phyloP scores from a whole-genome alignment of 768 basidiomycete genomes.

The Macrolepiota dolichaula region DNA sequence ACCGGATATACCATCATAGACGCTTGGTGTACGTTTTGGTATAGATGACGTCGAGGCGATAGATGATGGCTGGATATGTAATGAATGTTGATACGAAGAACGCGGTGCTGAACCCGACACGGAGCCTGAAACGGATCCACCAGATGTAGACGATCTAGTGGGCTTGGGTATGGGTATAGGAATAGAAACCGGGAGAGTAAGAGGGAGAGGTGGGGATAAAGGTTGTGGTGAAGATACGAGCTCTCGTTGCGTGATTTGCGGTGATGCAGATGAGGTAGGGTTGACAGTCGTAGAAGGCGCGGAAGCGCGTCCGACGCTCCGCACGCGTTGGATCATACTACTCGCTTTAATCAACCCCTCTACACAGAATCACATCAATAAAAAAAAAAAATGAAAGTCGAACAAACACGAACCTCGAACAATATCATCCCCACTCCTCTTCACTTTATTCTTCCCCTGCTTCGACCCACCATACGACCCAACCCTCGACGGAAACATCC shows the following conservation, averaged over 20 bases:
- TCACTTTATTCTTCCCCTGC: conserved; percentile 17
- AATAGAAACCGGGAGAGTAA: neutral
- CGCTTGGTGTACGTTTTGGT: neutral
- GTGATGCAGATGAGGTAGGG: neutral
- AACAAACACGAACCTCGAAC: conserved; percentile 29
- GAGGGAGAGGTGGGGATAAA: neutral
- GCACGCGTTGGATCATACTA: conserved; percentile 37
- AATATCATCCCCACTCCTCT: conserved; percentile 22
- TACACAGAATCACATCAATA: conserved; percentile 8
- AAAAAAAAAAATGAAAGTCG: neutral
- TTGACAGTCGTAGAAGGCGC: neutral
- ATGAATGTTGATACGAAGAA: neutral
- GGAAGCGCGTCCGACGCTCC: conserved; percentile 27
- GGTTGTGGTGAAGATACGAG: neutral
- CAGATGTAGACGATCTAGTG: neutral
- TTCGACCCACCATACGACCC: neutral
- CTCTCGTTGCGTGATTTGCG: neutral
- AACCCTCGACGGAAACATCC: neutral
- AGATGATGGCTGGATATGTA: neutral
- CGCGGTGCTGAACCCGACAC: neutral
- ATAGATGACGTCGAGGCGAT: neutral
- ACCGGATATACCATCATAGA: neutral
- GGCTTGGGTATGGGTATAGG: neutral
- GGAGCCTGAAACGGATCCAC: no score
- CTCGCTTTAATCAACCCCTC: conserved; percentile 35